These are phyloP conservation scores for Haematococcus sp. DNA, from an alignment of 139 green algal genomes.

Conservation along the genomic window DNA sequence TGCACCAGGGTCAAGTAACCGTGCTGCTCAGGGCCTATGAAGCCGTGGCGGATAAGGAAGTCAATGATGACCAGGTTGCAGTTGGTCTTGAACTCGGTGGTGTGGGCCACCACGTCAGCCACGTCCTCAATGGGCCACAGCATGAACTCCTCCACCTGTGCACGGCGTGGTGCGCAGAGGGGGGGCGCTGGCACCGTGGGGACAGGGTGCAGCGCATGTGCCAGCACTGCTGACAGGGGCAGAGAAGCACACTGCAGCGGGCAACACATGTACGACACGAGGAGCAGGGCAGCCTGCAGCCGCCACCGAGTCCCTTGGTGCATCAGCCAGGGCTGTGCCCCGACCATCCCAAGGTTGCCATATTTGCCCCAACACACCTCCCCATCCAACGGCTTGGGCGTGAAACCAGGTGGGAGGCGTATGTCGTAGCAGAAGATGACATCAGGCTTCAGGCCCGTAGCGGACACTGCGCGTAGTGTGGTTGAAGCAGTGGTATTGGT, in stretches of 20 bases:
- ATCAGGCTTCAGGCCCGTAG: conserved; percentile 79
- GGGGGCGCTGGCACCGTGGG: neutral
- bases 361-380: conserved; percentile 26
- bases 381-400: conserved; percentile 63
- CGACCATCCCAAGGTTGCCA: no score
- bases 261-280: no score
- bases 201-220: neutral
- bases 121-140: conserved; percentile 70
- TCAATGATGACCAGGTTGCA: conserved; percentile 91
- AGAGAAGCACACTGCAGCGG: neutral
- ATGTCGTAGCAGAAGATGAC: conserved; percentile 93
- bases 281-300: no score
- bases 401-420: conserved; percentile 82
- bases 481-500: no score
- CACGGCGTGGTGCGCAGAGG: neutral
- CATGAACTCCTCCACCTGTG: conserved; percentile 85
- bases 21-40: conserved; percentile 25
- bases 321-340: no score
- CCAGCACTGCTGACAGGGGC: neutral
- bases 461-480: conserved; percentile 25
- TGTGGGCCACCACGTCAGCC: conserved; percentile 42
- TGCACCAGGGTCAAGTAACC: conserved; percentile 71
- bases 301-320: no score
- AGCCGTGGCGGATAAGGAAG: conserved; percentile 79
- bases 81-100: conserved; percentile 92